These are phyloP conservation scores for Thelonectria rubi DNA, from an alignment of 2,329 filamentous ascomycete species.

Conservation along the genomic window DNA sequence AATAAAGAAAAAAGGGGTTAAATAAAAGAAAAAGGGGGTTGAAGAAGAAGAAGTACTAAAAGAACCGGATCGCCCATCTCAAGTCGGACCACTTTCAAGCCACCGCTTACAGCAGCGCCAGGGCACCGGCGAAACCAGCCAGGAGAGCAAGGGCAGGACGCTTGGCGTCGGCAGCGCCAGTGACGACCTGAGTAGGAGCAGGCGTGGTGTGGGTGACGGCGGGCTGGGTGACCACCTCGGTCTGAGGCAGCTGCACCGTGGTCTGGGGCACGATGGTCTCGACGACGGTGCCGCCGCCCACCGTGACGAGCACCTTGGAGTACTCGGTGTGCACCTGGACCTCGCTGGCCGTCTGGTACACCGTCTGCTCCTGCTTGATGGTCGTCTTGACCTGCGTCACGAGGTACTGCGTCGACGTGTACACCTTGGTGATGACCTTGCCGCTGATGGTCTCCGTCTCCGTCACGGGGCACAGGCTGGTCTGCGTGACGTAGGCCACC, in stretches of 20 bases:
- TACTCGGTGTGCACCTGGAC: slow-evolving; percentile 38
- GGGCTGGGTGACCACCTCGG: slow-evolving; percentile 35
- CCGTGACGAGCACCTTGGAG: slow-evolving; percentile 40
- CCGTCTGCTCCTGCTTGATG: slow-evolving; percentile 44
- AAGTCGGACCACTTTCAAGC: too few species aligned
- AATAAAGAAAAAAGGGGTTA: background rate
- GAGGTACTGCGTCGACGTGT: slow-evolving; percentile 44
- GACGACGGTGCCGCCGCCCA: slow-evolving; percentile 39
- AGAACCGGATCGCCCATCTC: background rate
- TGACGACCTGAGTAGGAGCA: slow-evolving; percentile 40
- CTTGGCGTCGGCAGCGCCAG: slow-evolving; percentile 45
- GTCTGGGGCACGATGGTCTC: slow-evolving; percentile 45
- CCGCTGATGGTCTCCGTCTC: slow-evolving; percentile 47
- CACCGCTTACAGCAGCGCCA: slow-evolving; percentile 49
- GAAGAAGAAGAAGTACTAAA: background rate
- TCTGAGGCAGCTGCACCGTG: slow-evolving; percentile 40
- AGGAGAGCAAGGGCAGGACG: slow-evolving; percentile 49
- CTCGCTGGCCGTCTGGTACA: slow-evolving; percentile 36
- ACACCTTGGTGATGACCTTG: slow-evolving; percentile 51
- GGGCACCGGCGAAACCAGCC: slow-evolving; percentile 50
- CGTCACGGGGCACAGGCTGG: slow-evolving; percentile 6
- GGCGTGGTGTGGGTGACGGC: slow-evolving; percentile 33
- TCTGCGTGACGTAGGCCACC: too few species aligned
- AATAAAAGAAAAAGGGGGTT: background rate
- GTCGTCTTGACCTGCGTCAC: slow-evolving; percentile 53